A percentile compares a stretch with the other conserved stretches of the same genome.
Evolutionary conservation across 1,284 basidiomycete genomes (phyloP).

Genomic region (Papiliotrema laurentii): DNA sequence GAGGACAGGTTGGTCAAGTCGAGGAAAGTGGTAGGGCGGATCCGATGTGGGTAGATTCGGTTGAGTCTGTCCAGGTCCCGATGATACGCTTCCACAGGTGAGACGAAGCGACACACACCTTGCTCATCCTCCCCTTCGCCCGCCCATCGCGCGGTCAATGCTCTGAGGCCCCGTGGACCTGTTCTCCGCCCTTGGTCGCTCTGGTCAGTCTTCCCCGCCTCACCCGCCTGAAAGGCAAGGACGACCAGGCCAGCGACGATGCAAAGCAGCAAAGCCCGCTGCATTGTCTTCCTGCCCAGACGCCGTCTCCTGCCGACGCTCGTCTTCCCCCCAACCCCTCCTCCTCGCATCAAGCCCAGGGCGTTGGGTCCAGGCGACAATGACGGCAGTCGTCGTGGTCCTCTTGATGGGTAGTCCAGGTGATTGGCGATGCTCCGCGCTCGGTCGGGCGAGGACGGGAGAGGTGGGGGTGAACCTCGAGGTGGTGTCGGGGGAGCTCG

Average conservation of each 20-base stretch:
- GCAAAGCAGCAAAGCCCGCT: no score
- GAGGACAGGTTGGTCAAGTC: not conserved
- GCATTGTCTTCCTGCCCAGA: no score
- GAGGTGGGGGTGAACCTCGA: conserved; percentile 2
- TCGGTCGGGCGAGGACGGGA: not conserved
- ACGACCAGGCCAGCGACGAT: no score
- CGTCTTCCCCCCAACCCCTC: no score
- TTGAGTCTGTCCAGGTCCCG: conserved; percentile 33
- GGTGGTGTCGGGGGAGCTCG: conserved; percentile 16
- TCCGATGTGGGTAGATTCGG: conserved; percentile 9
- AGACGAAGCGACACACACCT: conserved; percentile 34
- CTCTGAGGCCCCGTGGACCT: no score
- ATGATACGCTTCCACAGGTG: conserved; percentile 38
- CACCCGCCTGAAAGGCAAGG: no score
- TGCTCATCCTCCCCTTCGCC: conserved; percentile 11
- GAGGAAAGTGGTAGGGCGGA: conserved; percentile 1
- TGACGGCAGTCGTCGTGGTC: not conserved
- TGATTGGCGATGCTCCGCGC: conserved; percentile 7
- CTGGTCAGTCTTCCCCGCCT: no score
- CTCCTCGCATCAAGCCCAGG: no score
- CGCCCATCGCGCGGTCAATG: not conserved
- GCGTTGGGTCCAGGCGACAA: no score
- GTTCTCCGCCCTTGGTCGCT: not conserved
- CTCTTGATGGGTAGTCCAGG: conserved; percentile 18
- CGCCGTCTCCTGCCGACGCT: no score